These are phyloP conservation scores for Suillus tomentosus DNA, from an alignment of 768 basidiomycete genomes.

Conservation along the genomic window DNA sequence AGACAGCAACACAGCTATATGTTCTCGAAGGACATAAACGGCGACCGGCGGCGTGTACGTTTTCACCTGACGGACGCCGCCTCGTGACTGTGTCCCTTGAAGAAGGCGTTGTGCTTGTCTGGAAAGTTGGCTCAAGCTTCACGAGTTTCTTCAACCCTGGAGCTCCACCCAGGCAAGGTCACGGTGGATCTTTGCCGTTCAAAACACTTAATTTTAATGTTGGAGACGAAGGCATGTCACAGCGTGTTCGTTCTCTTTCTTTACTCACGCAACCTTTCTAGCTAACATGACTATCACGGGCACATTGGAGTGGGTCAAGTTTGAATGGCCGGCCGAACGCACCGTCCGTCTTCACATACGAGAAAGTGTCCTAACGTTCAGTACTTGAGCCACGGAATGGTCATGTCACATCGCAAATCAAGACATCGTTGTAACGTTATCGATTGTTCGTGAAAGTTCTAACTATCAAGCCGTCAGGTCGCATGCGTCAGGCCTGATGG, in stretches of 20 bases:
- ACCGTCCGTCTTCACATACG: slow-evolving; percentile 83
- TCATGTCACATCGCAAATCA: background rate
- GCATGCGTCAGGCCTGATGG: slow-evolving; percentile 48
- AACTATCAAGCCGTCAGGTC: slow-evolving; percentile 33
- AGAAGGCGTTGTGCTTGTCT: slow-evolving; percentile 83
- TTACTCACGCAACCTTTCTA: slow-evolving; percentile 21
- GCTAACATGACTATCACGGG: slow-evolving; percentile 61
- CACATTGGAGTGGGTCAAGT: slow-evolving; percentile 69
- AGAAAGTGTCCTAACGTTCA: slow-evolving; percentile 84
- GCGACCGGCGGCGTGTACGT: slow-evolving; percentile 79
- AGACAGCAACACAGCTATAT: slow-evolving; percentile 92
- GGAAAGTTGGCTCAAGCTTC: slow-evolving; percentile 94
- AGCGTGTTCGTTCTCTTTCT: background rate
- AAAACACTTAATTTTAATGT: slow-evolving; percentile 87
- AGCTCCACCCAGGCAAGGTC: slow-evolving; percentile 88
- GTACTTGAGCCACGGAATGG: slow-evolving; percentile 48
- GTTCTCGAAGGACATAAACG: slow-evolving; percentile 92
- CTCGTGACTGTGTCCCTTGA: slow-evolving; percentile 86
- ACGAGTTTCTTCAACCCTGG: slow-evolving; percentile 90
- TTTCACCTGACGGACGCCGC: slow-evolving; percentile 91
- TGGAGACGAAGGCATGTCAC: slow-evolving; percentile 71
- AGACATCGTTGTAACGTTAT: background rate
- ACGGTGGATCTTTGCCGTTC: slow-evolving; percentile 80
- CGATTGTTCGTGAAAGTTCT: background rate
- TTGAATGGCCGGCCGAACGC: slow-evolving; percentile 85